Evolutionary conservation across 148 eudicot genomes (phyloP), one percentile per base, ranked within the genome.

Genomic region (Beta vulgaris): DNA sequence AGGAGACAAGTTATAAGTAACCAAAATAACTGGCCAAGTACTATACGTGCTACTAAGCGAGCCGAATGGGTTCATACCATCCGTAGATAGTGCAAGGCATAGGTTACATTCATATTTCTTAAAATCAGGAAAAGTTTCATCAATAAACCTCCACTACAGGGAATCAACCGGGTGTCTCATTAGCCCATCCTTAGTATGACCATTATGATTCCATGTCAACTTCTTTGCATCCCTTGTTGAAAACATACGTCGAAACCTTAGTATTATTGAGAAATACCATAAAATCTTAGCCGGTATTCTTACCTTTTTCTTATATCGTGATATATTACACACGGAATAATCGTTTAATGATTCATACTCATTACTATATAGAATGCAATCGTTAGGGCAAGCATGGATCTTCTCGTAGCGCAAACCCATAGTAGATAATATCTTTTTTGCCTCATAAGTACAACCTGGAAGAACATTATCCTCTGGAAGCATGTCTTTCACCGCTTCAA

Each of bases 221-320:
- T 34, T 48, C 11, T 65, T 19, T 4, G 84, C 79, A 28, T 68
- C 80, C 78, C 43, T 3, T 0, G 61, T 73, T 64, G 69, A 54
- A 59, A 76, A 83, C 55, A 83, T 10, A 14, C 82, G 73, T 25
- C 66, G 64, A 57, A 86, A 76, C 21, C 77, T 68, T 43, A 77
- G 68, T 39, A 64, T 39, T 15, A 64, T 64, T n/a, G n/a, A n/a
- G n/a, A n/a, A n/a, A n/a, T n/a, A n/a, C n/a, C n/a, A n/a, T n/a
- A n/a, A n/a, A n/a, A 64, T 44, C 23, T 64, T 36, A 7, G 68
- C 68, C 6, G 68, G 43, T 18, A 64, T 62, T 14, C 29, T 54
- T 39, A 67, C 43, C 7, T 42, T 42, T 42, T 42, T 2, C 7
- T 42, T 42, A 13, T 42, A 42, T 42, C 44, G n/a, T 42, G 78